Evolutionary conservation across 805 yeast genomes (phyloP).

Genomic region (Candida khao-thaluensis): DNA sequence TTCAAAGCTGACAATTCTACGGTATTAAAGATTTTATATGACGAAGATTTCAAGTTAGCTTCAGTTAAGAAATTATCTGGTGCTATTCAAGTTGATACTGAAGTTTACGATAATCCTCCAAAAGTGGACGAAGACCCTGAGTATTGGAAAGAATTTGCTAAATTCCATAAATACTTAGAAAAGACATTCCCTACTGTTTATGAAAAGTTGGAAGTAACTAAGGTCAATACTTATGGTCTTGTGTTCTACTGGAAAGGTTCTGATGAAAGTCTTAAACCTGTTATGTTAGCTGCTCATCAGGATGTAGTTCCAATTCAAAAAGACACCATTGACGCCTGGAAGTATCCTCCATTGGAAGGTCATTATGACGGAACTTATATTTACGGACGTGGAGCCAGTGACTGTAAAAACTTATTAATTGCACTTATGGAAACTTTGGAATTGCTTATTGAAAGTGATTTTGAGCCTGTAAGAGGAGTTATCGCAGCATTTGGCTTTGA

Average conservation of each 20-base stretch:
- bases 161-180: conserved; percentile 54
- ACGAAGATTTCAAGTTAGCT: conserved; percentile 22
- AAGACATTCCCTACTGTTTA: conserved; percentile 55
- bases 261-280: conserved; percentile 57
- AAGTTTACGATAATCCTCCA: conserved; percentile 52
- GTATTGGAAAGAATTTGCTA: conserved; percentile 40
- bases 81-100: conserved; percentile 67
- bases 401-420: conserved; percentile 69
- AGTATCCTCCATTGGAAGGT: conserved; percentile 58
- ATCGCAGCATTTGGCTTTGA: conserved; percentile 73
- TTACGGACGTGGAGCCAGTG: conserved; percentile 79
- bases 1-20: conserved; percentile 34
- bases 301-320: conserved; percentile 78
- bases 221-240: conserved; percentile 62
- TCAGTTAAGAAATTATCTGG: conserved; percentile 49
- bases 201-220: conserved; percentile 47
- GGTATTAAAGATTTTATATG: conserved; percentile 27
- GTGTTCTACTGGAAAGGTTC: conserved; percentile 63
- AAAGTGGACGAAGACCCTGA: conserved; percentile 53
- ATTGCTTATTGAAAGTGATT: conserved; percentile 49
- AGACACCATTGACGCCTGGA: conserved; percentile 59
- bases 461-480: conserved; percentile 60
- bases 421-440: conserved; percentile 70
- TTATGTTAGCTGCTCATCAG: conserved; percentile 71
- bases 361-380: conserved; percentile 62